Conservation (phyloP, 192 early-diverging fungal genomes). For the Coemansia sp. region DNA sequence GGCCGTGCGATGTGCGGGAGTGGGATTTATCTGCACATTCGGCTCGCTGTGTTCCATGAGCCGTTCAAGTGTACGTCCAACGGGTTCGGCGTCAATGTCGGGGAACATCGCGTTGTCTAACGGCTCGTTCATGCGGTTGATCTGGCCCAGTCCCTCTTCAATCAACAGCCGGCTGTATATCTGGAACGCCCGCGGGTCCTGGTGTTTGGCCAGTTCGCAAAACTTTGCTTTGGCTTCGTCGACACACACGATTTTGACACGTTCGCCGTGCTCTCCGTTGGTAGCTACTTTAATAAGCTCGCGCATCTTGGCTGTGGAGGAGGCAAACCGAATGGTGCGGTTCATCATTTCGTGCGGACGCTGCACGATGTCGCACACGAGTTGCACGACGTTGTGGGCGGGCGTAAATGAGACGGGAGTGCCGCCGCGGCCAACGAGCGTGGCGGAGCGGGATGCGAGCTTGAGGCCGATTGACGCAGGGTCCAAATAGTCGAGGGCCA, state of each 20-base stretch:
- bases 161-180: slow-evolving; percentile 42
- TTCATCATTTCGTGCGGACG: slow-evolving; percentile 41
- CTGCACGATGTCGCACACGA: slow-evolving; percentile 26
- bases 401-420: slow-evolving; percentile 31
- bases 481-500: slow-evolving; percentile 49
- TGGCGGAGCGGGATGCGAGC: slow-evolving; percentile 18
- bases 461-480: slow-evolving; percentile 34
- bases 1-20: slow-evolving; percentile 14
- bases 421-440: slow-evolving; percentile 48
- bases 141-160: slow-evolving; percentile 48
- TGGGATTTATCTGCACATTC: not conserved
- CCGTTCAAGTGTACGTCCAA: slow-evolving; percentile 16
- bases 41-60: slow-evolving; percentile 12
- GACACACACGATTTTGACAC: slow-evolving; percentile 31
- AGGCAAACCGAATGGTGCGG: slow-evolving; percentile 33
- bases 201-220: slow-evolving; percentile 26
- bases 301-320: slow-evolving; percentile 37
- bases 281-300: slow-evolving; percentile 44
- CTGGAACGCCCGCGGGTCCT: slow-evolving; percentile 33
- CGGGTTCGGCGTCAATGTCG: slow-evolving; percentile 24
- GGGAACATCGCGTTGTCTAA: slow-evolving; percentile 46
- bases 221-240: slow-evolving; percentile 36
- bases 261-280: slow-evolving; percentile 26
- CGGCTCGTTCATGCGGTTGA: slow-evolving; percentile 28
- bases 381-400: slow-evolving; percentile 12